Conservation (phyloP, 2,329 filamentous ascomycete genomes). For the Sclerotinia nivalis region DNA sequence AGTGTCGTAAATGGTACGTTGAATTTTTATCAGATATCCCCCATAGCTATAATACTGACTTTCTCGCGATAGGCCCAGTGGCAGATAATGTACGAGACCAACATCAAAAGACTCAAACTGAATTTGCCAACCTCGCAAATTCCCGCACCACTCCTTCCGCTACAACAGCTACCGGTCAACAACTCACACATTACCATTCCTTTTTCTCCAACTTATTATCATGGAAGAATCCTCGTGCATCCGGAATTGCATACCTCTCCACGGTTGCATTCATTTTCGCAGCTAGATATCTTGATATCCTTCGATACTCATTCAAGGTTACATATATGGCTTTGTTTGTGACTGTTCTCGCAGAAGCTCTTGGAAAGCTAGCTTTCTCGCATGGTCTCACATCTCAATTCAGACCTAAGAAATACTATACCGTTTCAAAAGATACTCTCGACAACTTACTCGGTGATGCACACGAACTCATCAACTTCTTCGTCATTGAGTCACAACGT, state of each 20-base stretch:
- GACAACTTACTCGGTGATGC: conserved; percentile 62
- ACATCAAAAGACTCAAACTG: conserved; percentile 54
- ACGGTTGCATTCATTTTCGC: conserved; percentile 62
- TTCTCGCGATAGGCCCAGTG: conserved; percentile 52
- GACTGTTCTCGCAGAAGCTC: conserved; percentile 61
- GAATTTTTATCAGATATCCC: conserved; percentile 16
- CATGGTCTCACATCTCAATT: conserved; percentile 65
- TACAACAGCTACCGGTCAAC: conserved; percentile 60
- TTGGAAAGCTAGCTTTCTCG: conserved; percentile 61
- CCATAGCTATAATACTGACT: conserved; percentile 18
- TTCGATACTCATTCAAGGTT: conserved; percentile 65
- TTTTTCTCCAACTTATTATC: conserved; percentile 69
- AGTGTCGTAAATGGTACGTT: conserved; percentile 39
- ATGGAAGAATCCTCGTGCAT: conserved; percentile 68
- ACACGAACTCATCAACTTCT: conserved; percentile 71
- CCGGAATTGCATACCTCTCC: conserved; percentile 62
- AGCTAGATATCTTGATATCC: conserved; percentile 64
- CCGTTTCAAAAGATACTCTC: conserved; percentile 61
- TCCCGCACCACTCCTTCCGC: conserved; percentile 55
- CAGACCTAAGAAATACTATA: conserved; percentile 68
- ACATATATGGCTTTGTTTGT: conserved; percentile 63
- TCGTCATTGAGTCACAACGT: conserved; percentile 68
- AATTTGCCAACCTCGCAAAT: conserved; percentile 60
- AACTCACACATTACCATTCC: conserved; percentile 68
- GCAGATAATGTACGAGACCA: conserved; percentile 60